phyloP scores from a whole-genome alignment of 2,329 filamentous ascomycete genomes.

The Gremmenia infestans region DNA sequence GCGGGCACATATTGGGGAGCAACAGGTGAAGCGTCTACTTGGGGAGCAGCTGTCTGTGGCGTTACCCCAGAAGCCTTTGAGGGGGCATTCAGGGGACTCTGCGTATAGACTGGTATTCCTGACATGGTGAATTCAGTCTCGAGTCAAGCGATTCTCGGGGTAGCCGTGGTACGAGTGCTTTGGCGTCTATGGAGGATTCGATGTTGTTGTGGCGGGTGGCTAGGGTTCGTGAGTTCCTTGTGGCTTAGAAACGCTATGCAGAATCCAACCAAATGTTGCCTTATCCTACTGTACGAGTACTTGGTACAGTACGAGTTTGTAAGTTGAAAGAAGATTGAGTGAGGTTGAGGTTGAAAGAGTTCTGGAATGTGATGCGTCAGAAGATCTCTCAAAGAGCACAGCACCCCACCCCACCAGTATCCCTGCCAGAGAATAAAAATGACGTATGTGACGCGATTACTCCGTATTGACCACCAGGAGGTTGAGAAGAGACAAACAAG shows the following conservation, averaged over 20 bases:
- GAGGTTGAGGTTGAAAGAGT: no score
- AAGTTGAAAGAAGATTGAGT: no score
- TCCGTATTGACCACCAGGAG: no score
- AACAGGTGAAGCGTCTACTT: slow-evolving; percentile 20
- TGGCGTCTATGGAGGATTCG: neutral
- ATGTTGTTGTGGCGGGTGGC: neutral
- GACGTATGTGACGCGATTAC: no score
- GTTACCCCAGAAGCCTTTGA: slow-evolving; percentile 45
- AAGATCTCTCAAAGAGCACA: no score
- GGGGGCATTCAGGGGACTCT: slow-evolving; percentile 53
- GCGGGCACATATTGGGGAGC: slow-evolving; percentile 21
- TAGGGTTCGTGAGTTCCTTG: neutral
- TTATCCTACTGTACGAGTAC: no score
- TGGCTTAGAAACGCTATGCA: neutral
- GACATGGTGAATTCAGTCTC: slow-evolving; percentile 42
- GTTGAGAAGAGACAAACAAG: no score
- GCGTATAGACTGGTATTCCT: slow-evolving; percentile 54
- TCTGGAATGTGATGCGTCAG: no score
- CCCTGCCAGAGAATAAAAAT: no score
- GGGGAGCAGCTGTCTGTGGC: slow-evolving; percentile 38
- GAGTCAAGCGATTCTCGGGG: neutral
- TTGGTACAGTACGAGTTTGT: no score
- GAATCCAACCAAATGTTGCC: neutral
- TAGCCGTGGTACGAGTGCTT: neutral
- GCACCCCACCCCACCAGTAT: no score